Percentiles rank a stretch among this genome's conserved stretches.
phyloP scores from a whole-genome alignment of 1,139 yeast genomes.

The Arxiozyma slooffiae region DNA sequence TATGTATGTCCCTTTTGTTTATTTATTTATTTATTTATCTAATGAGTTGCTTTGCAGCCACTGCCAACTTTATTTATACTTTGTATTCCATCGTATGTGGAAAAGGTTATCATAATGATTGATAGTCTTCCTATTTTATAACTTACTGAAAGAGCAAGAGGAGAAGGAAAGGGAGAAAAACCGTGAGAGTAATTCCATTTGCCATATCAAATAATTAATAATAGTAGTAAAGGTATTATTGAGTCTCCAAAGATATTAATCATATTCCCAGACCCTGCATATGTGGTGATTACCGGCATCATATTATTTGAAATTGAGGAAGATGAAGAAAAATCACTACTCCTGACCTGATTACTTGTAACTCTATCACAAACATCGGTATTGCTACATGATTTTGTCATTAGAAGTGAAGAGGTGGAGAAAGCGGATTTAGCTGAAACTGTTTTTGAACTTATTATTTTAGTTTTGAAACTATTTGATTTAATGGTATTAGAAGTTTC shows the following conservation, averaged over 20 bases:
- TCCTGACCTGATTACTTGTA: neutral
- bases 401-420: neutral
- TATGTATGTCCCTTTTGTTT: neutral
- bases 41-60: neutral
- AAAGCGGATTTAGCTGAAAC: neutral
- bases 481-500: neutral
- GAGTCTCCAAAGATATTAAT: neutral
- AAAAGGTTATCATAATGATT: neutral
- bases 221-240: slow-evolving; percentile 2
- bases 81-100: neutral
- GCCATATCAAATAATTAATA: neutral
- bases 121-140: neutral
- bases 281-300: slow-evolving; percentile 5
- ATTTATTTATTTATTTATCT: neutral
- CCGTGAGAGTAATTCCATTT: neutral
- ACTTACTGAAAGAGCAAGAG: neutral
- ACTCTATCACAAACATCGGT: neutral
- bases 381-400: neutral
- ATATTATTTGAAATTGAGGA: neutral
- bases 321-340: neutral
- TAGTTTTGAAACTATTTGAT: slow-evolving; percentile 4
- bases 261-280: slow-evolving; percentile 4
- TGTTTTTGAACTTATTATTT: neutral
- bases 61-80: neutral
- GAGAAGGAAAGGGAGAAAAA: neutral